These are phyloP conservation scores for Chlamydomonas sp. DNA, from an alignment of 139 green algal species.

Conservation along the genomic window DNA sequence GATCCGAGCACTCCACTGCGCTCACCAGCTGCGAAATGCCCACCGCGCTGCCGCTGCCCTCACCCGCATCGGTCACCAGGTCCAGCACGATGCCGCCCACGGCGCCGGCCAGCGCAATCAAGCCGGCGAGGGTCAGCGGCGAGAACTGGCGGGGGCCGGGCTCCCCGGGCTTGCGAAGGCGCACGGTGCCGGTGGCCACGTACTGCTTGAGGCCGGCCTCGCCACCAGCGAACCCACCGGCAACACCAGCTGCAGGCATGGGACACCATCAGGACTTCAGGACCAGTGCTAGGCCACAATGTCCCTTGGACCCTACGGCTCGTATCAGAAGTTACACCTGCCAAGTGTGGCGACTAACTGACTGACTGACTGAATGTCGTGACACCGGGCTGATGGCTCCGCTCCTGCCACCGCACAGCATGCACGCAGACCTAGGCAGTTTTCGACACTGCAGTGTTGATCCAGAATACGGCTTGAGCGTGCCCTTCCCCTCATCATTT, in stretches of 20 bases:
- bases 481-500: too few relatives aligned
- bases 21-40: neutral
- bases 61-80: slow-evolving; percentile 58
- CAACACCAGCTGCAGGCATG: slow-evolving; percentile 60
- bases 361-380: too few relatives aligned
- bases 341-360: too few relatives aligned
- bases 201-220: slow-evolving; percentile 82
- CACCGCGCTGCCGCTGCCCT: slow-evolving; percentile 42
- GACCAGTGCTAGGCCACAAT: too few relatives aligned
- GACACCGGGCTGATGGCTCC: too few relatives aligned
- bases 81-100: slow-evolving; percentile 71
- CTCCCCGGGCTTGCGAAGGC: slow-evolving; percentile 41
- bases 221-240: slow-evolving; percentile 88
- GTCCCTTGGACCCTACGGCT: too few relatives aligned
- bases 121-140: slow-evolving; percentile 64
- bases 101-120: slow-evolving; percentile 58
- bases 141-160: slow-evolving; percentile 52
- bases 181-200: slow-evolving; percentile 75
- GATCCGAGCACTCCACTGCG: neutral
- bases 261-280: neutral
- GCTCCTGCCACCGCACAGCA: too few relatives aligned
- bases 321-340: too few relatives aligned
- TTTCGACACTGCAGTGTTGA: too few relatives aligned
- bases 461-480: too few relatives aligned
- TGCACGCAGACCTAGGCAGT: too few relatives aligned